A percentile compares a stretch with the other conserved stretches of the same genome.
Conservation (phyloP, 768 basidiomycete species). For the Suillus spraguei region DNA sequence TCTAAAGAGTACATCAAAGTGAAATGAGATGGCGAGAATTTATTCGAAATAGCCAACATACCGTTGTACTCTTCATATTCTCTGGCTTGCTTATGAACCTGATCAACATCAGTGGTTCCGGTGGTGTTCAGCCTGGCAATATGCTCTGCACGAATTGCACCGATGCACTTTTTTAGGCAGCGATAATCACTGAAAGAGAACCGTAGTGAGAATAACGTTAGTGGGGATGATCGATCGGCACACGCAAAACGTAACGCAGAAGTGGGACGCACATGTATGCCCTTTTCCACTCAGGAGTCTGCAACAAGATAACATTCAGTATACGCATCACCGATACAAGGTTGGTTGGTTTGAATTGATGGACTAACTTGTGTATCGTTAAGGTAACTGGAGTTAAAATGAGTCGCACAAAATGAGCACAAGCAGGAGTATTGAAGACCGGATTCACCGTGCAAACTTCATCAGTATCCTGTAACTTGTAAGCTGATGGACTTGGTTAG, state of each 20-base stretch:
- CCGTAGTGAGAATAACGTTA: not conserved
- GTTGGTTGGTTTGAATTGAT: not conserved
- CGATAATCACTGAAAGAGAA: constrained; percentile 61
- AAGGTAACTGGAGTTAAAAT: constrained; percentile 51
- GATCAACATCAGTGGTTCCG: constrained; percentile 10
- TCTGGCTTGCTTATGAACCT: constrained; percentile 1
- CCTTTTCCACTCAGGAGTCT: constrained; percentile 66
- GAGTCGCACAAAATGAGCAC: not conserved
- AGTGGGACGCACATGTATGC: constrained; percentile 33
- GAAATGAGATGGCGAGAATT: not conserved
- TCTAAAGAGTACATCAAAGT: not conserved
- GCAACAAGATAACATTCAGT: constrained; percentile 9
- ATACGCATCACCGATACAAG: not conserved
- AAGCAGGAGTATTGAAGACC: not conserved
- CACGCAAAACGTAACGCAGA: not conserved
- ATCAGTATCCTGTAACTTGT: constrained; percentile 31
- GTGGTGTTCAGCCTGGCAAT: constrained; percentile 19
- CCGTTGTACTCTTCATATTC: constrained; percentile 10
- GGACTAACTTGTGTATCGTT: constrained; percentile 63
- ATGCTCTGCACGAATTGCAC: constrained; percentile 48
- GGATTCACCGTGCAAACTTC: constrained; percentile 59
- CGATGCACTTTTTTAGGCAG: constrained; percentile 67
- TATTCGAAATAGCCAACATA: not conserved
- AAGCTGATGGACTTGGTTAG: not conserved
- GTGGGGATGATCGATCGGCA: constrained; percentile 4